Evolutionary conservation across 441 rosid species (phyloP), one percentile per base, ranked within the genome.

Genomic region (Brassica balearica): DNA sequence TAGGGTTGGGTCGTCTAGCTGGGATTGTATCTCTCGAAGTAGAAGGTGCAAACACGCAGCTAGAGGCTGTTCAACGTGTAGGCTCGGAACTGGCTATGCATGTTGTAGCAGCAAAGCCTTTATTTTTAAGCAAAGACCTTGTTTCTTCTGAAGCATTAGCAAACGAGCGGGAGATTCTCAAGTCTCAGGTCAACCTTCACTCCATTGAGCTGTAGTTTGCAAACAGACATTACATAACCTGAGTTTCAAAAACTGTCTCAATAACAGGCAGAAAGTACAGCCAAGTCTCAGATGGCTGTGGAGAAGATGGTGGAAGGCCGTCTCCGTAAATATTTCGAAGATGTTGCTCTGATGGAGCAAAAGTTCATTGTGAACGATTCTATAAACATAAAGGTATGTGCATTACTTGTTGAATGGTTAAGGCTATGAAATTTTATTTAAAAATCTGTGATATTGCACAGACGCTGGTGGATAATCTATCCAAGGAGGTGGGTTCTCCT

Each of bases 31-130:
- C 97, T 74, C 90, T 95, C 15, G 92, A 92, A 82, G 83, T 88
- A 71, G 95, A 88, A 82, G 84, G 81, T 60, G 85, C 66, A 68
- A 86, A 61, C 74, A 74, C 87, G 74, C 85, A 79, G 25, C 70
- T 84, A 75, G 96, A 90, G 62, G 90, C 90, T 20, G 51, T 93
- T 67, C 88, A 88, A 67, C 88, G 73, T 56, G 88, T 90, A 79
- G 98, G 99, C 74, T 89, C 94, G 68, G 97, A 95, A 78, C 78
- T 95, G 87, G 99, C 97, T 27, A 93, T 95, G 99, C 99, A 95
- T 84, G 82, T 93, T 34, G 99, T 95, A 75, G 99, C 99, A 71
- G 82, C 96, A 69, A 95, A 87, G 81, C 99, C 99, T 58, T 86
- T 92, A 7, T 91, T 91, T 83, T 76, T 96, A 71, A 83, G 89